These are phyloP conservation scores for Ampelomyces quisqualis DNA, from an alignment of 2,329 filamentous ascomycete species.

Conservation along the genomic window DNA sequence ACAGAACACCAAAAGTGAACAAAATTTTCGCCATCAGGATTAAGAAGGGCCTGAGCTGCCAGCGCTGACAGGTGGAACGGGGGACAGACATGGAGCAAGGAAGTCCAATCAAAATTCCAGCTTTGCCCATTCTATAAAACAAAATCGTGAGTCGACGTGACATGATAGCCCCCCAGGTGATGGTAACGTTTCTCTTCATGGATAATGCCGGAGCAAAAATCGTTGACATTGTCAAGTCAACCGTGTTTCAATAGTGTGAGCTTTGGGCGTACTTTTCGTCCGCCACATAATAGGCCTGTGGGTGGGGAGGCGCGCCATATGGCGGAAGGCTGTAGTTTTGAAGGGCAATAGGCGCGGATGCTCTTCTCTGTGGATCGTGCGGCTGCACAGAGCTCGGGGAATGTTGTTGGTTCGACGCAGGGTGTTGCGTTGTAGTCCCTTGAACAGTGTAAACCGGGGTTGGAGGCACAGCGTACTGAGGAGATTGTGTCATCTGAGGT, in stretches of 20 bases:
- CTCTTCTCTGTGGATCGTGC: slow-evolving; percentile 30
- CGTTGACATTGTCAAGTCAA: no score
- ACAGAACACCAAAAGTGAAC: no score
- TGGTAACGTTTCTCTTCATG: not conserved
- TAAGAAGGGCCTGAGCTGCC: no score
- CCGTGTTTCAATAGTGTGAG: no score
- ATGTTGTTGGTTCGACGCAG: slow-evolving; percentile 17
- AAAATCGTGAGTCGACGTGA: no score
- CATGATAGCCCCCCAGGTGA: no score
- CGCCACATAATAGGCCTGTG: slow-evolving; percentile 33
- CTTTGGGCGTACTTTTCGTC: slow-evolving; percentile 20
- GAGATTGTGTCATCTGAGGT: slow-evolving; percentile 22
- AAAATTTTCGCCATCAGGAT: no score
- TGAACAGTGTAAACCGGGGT: slow-evolving; percentile 27
- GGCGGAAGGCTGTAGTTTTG: slow-evolving; percentile 27
- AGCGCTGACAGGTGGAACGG: no score
- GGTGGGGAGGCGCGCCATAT: slow-evolving; percentile 26
- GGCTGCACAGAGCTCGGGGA: slow-evolving; percentile 18
- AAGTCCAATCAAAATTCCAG: no score
- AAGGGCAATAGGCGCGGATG: slow-evolving; percentile 35
- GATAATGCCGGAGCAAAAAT: slow-evolving; percentile 8
- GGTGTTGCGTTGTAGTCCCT: slow-evolving; percentile 18
- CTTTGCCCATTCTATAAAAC: no score
- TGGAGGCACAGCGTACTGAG: slow-evolving; percentile 30
- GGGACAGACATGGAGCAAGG: no score